phyloP scores from a whole-genome alignment of 441 rosid genomes.

The Omphalea diandra region DNA sequence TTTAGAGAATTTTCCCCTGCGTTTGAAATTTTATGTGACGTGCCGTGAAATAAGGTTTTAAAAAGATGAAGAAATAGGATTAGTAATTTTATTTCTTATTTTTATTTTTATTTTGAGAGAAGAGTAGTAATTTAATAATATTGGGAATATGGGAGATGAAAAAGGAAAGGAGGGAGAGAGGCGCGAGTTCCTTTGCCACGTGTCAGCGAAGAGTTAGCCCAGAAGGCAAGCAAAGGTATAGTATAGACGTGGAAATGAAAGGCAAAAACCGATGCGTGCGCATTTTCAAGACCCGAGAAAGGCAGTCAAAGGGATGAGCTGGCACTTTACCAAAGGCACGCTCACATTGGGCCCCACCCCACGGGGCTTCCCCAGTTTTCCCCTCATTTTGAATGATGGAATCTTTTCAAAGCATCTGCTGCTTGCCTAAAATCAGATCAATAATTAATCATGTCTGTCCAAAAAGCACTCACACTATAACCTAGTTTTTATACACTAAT shows the following conservation, averaged over 20 bases:
- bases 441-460: slow-evolving; percentile 1
- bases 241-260: slow-evolving; percentile 4
- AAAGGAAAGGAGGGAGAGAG: neutral
- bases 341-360: slow-evolving; percentile 22
- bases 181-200: neutral
- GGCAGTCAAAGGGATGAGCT: slow-evolving; percentile 18
- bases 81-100: neutral
- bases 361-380: slow-evolving; percentile 19
- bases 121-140: neutral
- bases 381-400: slow-evolving; percentile 1
- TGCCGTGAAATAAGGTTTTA: too few relatives aligned
- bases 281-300: slow-evolving; percentile 12
- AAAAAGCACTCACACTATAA: neutral
- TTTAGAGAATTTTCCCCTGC: too few relatives aligned
- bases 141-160: neutral
- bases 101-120: neutral
- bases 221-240: neutral
- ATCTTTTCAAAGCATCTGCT: slow-evolving; percentile 17
- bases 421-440: neutral
- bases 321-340: slow-evolving; percentile 21
- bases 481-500: neutral
- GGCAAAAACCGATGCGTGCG: slow-evolving; percentile 4
- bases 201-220: neutral
- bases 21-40: too few relatives aligned
- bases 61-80: too few relatives aligned